Evolutionary conservation across 1,139 yeast species (phyloP), one percentile per base, ranked within the genome.

Genomic region (Yamadazyma mexicana): DNA sequence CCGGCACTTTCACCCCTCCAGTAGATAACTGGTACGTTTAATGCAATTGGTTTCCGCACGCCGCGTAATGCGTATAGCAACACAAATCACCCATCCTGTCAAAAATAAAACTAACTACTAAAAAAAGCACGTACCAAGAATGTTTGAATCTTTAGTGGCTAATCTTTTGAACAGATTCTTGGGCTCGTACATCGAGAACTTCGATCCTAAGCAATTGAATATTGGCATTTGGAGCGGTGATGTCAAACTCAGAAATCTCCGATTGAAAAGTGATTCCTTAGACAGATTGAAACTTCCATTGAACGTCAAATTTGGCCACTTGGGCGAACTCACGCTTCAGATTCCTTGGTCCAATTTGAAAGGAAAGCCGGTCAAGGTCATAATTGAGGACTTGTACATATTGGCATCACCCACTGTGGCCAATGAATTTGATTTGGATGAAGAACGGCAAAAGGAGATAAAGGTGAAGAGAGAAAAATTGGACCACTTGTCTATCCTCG

Each of bases 191-290:
- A 92, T 94, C 39, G 96, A 94, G 64, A 86, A 92, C 61, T 92
- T 92, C 58, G 98, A 94, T 62, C 91, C 97, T 11, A 87, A 87
- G 50, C 97, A 91, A 56, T 68, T 92, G 55, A 89, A 92, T 54
- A 91, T 92, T 42, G 98, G 98, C 2, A 91, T 94, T 31, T 91
- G 98, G 96, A 81, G 92, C 54, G 99, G 99, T 23, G 98, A 92
- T 69, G 98, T 91, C 34, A 88, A 87, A 58, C 69, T 94, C 38
- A 75, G 75, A 47, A 82, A 91, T 58, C 72, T 94, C 47, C 76
- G 84, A 46, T 70, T 94, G 43, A 87, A 87, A 62, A 77, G 81
- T 45, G 91, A 83, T 61, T 91, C 97, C 7, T 69, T 94, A 34
- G 98, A 92, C 59, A 78, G 85, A 54, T 75, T 92, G 50, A 81